These are phyloP conservation scores for Phlebopus sp. DNA, from an alignment of 1,284 basidiomycete genomes.

Conservation along the genomic window DNA sequence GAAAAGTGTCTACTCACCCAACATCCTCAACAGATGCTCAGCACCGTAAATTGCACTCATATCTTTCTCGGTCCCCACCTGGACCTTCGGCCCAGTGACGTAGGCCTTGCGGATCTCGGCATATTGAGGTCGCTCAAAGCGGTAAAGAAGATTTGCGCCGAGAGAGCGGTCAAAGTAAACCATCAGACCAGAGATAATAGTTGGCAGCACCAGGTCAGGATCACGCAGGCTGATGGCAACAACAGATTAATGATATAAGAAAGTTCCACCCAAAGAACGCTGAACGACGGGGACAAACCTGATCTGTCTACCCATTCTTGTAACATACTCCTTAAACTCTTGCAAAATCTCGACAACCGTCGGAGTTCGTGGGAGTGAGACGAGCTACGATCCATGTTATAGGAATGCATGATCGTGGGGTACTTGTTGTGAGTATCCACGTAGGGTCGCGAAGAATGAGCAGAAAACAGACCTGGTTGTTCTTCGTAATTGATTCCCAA, in stretches of 20 bases:
- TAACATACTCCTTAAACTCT: slow-evolving; percentile 72
- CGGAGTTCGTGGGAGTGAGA: slow-evolving; percentile 81
- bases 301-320: slow-evolving; percentile 46
- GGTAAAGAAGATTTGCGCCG: slow-evolving; percentile 89
- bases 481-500: slow-evolving; percentile 97
- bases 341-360: slow-evolving; percentile 78
- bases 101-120: slow-evolving; percentile 77
- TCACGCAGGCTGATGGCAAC: slow-evolving; percentile 54
- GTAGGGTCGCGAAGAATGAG: neutral
- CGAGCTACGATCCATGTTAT: slow-evolving; percentile 55
- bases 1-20: slow-evolving; percentile 59
- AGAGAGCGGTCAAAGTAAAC: slow-evolving; percentile 93
- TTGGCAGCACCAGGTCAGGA: slow-evolving; percentile 62
- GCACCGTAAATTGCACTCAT: slow-evolving; percentile 94
- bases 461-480: slow-evolving; percentile 64
- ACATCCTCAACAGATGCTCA: slow-evolving; percentile 89
- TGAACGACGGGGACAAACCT: slow-evolving; percentile 37
- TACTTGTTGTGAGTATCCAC: neutral
- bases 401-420: neutral
- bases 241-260: neutral
- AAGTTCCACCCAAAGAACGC: neutral
- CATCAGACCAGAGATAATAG: slow-evolving; percentile 86
- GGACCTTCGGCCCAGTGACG: slow-evolving; percentile 67
- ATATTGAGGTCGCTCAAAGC: slow-evolving; percentile 93
- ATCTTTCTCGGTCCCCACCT: slow-evolving; percentile 72